Evolutionary conservation across 306 rosid species (phyloP).

Genomic region (Ochetophila trinervis): DNA sequence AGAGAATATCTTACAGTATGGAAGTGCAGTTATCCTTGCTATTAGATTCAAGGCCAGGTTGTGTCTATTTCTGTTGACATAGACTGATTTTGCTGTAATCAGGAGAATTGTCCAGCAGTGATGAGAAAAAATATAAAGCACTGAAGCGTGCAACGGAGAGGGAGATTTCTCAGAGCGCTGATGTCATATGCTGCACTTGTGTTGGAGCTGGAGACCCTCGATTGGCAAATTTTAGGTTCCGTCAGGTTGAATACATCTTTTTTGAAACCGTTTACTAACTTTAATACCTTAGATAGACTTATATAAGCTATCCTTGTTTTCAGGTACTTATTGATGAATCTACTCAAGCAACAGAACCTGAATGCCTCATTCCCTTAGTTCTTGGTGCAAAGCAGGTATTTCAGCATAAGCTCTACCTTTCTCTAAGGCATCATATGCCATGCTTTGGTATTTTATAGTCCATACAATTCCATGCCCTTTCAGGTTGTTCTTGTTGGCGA

Average conservation of each 20-base stretch:
- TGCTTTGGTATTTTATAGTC: not conserved
- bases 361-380: constrained; percentile 97
- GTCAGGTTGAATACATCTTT: constrained; percentile 70
- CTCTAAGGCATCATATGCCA: not conserved
- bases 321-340: constrained; percentile 99
- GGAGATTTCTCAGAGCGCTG: constrained; percentile 99
- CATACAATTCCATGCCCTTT: constrained; percentile 9
- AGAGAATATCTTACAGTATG: no score
- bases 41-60: not conserved
- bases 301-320: constrained; percentile 11
- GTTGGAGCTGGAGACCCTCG: constrained; percentile 99
- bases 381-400: constrained; percentile 98
- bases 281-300: constrained; percentile 21
- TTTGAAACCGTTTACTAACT: constrained; percentile 3
- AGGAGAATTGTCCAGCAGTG: constrained; percentile 98
- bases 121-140: constrained; percentile 96
- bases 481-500: constrained; percentile 98
- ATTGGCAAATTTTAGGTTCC: constrained; percentile 91
- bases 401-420: not conserved
- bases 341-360: constrained; percentile 98
- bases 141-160: constrained; percentile 98
- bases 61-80: not conserved
- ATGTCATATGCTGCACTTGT: constrained; percentile 99
- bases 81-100: constrained; percentile 11
- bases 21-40: no score